Percentiles rank a stretch among this genome's conserved stretches.
Conservation (phyloP, 345 rosid genomes). For the Hibiscus mutabilis region DNA sequence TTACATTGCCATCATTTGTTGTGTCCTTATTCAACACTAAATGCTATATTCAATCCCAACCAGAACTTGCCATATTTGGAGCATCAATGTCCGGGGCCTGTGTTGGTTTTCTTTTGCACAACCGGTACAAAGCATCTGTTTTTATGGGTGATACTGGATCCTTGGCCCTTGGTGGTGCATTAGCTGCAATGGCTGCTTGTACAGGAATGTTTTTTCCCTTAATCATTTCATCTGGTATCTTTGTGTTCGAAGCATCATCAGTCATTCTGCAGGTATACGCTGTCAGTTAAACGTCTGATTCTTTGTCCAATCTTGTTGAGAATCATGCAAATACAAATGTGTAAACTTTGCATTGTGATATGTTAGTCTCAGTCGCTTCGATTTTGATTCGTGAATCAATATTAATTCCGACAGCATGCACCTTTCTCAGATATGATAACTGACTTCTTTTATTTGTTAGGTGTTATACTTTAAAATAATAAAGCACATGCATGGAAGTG, state of each 20-base stretch:
- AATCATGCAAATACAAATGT: neutral
- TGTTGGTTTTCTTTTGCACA: slow-evolving; percentile 74
- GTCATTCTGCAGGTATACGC: slow-evolving; percentile 59
- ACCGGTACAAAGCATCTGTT: slow-evolving; percentile 72
- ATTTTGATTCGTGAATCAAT: neutral
- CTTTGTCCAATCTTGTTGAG: neutral
- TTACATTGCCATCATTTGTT: neutral
- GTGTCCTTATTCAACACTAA: neutral
- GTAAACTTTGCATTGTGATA: neutral
- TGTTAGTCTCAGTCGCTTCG: neutral
- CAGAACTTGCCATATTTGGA: slow-evolving; percentile 86
- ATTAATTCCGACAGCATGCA: neutral
- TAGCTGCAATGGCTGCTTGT: slow-evolving; percentile 95
- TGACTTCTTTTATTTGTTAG: slow-evolving; percentile 18
- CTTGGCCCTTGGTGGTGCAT: slow-evolving; percentile 83
- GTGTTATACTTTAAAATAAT: slow-evolving; percentile 34
- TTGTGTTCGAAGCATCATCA: slow-evolving; percentile 57
- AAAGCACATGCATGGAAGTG: slow-evolving; percentile 23
- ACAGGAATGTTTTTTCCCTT: slow-evolving; percentile 93
- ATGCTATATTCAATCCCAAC: slow-evolving; percentile 14
- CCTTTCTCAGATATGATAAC: neutral
- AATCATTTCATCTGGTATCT: slow-evolving; percentile 70
- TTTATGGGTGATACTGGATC: slow-evolving; percentile 86
- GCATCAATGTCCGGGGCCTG: slow-evolving; percentile 88
- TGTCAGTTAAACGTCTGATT: neutral